Conservation (phyloP, 768 basidiomycete species). For the Agrocybe pediades region DNA sequence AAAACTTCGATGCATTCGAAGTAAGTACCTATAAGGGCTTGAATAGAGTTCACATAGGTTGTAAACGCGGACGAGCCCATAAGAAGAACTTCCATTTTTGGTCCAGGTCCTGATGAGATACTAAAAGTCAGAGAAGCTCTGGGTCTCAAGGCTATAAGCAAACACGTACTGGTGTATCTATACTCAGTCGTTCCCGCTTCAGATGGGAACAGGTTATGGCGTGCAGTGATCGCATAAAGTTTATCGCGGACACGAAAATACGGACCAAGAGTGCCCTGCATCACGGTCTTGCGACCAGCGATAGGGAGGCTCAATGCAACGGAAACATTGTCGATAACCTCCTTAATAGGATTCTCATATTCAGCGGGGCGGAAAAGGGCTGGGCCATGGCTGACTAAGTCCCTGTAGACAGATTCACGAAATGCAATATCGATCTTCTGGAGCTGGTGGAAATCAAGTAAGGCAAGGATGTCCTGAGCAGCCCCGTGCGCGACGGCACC, state of each 20-base stretch:
- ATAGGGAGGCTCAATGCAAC: slow-evolving; percentile 37
- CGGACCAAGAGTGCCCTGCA: slow-evolving; percentile 38
- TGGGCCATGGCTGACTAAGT: slow-evolving; percentile 21
- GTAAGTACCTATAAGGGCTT: no score
- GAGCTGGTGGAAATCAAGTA: slow-evolving; percentile 33
- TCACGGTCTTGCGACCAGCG: slow-evolving; percentile 28
- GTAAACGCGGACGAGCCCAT: no score
- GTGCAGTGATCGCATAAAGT: slow-evolving; percentile 35
- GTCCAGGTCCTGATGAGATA: no score
- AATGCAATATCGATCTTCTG: slow-evolving; percentile 38
- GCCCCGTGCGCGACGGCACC: slow-evolving; percentile 28
- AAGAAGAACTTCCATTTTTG: no score
- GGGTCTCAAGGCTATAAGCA: slow-evolving; percentile 20
- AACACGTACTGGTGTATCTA: slow-evolving; percentile 29
- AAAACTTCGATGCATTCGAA: slow-evolving; percentile 19
- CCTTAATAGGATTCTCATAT: slow-evolving; percentile 29
- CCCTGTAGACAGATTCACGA: slow-evolving; percentile 29
- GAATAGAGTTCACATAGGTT: no score
- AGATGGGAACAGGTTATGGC: slow-evolving; percentile 31
- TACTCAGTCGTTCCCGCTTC: slow-evolving; percentile 27
- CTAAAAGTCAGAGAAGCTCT: no score
- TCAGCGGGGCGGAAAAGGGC: slow-evolving; percentile 30
- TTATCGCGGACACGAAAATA: slow-evolving; percentile 31
- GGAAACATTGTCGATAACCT: slow-evolving; percentile 36
- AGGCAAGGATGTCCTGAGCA: slow-evolving; percentile 28